Conservation (phyloP, 257 asterid species). For the Lavandula angustifolia region DNA sequence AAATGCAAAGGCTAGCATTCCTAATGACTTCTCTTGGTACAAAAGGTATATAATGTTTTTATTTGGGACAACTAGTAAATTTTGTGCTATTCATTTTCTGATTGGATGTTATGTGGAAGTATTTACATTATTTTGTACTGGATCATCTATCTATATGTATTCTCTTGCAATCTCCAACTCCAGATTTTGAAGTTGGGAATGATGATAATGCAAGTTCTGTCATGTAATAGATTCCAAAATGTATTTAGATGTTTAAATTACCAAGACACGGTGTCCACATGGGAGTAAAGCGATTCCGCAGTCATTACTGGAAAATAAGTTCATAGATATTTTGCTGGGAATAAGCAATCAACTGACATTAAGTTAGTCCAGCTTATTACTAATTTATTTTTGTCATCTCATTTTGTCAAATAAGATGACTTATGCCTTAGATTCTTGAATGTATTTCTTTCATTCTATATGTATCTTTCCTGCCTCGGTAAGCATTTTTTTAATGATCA, state of each 20-base stretch:
- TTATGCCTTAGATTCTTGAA: background rate
- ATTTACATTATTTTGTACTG: background rate
- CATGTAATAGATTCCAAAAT: background rate
- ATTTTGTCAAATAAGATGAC: conserved; percentile 5
- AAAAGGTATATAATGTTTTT: conserved; percentile 65
- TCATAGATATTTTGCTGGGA: conserved; percentile 20
- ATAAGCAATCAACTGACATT: background rate
- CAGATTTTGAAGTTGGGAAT: background rate
- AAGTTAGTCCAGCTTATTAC: background rate
- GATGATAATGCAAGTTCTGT: conserved; percentile 12
- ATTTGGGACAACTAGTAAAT: background rate
- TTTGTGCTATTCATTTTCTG: conserved; percentile 2
- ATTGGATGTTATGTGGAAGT: conserved; percentile 9
- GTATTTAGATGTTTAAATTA: conserved; percentile 14
- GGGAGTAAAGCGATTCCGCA: conserved; percentile 11
- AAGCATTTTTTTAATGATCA: conserved; percentile 42
- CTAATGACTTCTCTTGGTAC: conserved; percentile 99
- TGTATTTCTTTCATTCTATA: conserved; percentile 14
- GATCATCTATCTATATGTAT: conserved; percentile 1
- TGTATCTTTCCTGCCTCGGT: conserved; percentile 20
- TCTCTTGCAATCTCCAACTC: conserved; percentile 20
- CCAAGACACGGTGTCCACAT: background rate
- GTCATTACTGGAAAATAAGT: background rate
- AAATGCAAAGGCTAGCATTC: conserved; percentile 98
- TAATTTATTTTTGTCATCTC: background rate